Conservation (phyloP, 192 early-diverging fungal genomes). For the Entomortierella parvispora region DNA sequence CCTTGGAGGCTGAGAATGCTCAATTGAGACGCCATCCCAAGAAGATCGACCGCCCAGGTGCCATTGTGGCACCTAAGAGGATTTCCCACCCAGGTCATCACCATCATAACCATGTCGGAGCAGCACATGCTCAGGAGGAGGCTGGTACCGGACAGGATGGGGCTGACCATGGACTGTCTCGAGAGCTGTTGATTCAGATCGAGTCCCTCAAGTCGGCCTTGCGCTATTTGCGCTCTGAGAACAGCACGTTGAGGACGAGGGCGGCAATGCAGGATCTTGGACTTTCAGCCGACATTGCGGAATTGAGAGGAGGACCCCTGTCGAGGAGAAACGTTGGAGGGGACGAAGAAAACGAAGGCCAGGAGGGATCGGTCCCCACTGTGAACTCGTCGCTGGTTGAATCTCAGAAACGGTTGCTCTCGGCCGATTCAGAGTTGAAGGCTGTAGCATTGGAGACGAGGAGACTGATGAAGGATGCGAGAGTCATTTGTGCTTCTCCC, state of each 20-base stretch:
- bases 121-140: slow-evolving; percentile 36
- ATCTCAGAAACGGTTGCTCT: slow-evolving; percentile 9
- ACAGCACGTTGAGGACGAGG: slow-evolving; percentile 78
- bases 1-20: slow-evolving; percentile 73
- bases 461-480: slow-evolving; percentile 56
- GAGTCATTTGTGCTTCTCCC: slow-evolving; percentile 56
- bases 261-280: slow-evolving; percentile 57
- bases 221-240: slow-evolving; percentile 82
- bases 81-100: slow-evolving; percentile 12
- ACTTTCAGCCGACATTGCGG: slow-evolving; percentile 33
- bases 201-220: slow-evolving; percentile 80
- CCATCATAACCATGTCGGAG: background rate
- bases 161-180: slow-evolving; percentile 19
- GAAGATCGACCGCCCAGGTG: slow-evolving; percentile 45
- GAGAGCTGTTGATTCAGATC: slow-evolving; percentile 58
- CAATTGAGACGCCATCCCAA: slow-evolving; percentile 54
- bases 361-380: no score
- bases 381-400: no score
- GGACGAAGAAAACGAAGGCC: no score
- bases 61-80: slow-evolving; percentile 5
- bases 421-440: slow-evolving; percentile 36
- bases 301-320: slow-evolving; percentile 35
- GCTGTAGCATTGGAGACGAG: slow-evolving; percentile 60
- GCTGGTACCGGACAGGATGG: slow-evolving; percentile 14
- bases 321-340: slow-evolving; percentile 7